Percentiles rank a stretch among this genome's conserved stretches.
phyloP scores from a whole-genome alignment of 2,329 filamentous ascomycete species.

The Aspergillus ruber region DNA sequence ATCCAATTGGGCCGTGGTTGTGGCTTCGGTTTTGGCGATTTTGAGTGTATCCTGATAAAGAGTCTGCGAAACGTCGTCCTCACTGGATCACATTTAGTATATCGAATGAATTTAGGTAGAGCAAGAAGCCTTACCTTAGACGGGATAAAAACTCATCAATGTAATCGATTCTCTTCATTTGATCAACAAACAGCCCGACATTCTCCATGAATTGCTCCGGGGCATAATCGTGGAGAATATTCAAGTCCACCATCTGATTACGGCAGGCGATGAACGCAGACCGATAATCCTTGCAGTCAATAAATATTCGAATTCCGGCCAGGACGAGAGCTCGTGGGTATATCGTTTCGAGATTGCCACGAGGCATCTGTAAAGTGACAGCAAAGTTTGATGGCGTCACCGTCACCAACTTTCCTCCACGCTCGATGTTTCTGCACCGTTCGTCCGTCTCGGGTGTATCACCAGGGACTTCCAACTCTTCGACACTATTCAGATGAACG shows the following conservation, averaged over 20 bases:
- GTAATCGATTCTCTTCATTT: conserved; percentile 72
- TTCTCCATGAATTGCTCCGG: conserved; percentile 76
- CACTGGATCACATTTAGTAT: conserved; percentile 38
- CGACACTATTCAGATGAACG: conserved; percentile 65
- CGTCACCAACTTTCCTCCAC: conserved; percentile 78
- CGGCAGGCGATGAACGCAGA: conserved; percentile 82
- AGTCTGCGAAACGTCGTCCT: conserved; percentile 87
- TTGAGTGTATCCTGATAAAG: conserved; percentile 86
- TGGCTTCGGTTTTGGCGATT: conserved; percentile 24
- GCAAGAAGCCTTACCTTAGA: conserved; percentile 52
- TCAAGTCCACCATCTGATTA: conserved; percentile 94
- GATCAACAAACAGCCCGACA: conserved; percentile 70
- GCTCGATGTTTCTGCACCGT: conserved; percentile 83
- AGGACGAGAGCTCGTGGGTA: conserved; percentile 89
- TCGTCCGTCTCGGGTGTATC: conserved; percentile 92
- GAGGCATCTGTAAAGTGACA: conserved; percentile 86
- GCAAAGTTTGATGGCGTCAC: conserved; percentile 84
- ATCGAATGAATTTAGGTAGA: not conserved
- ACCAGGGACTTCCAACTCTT: conserved; percentile 75
- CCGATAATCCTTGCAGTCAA: conserved; percentile 74
- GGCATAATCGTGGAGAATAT: conserved; percentile 91
- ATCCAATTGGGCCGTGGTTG: conserved; percentile 19
- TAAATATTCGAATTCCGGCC: conserved; percentile 74
- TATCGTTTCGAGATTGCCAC: conserved; percentile 92
- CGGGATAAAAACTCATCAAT: conserved; percentile 90